Base-by-base conservation (phyloP, 768 basidiomycete genomes). In the Sarcodon aspratus region DNA sequence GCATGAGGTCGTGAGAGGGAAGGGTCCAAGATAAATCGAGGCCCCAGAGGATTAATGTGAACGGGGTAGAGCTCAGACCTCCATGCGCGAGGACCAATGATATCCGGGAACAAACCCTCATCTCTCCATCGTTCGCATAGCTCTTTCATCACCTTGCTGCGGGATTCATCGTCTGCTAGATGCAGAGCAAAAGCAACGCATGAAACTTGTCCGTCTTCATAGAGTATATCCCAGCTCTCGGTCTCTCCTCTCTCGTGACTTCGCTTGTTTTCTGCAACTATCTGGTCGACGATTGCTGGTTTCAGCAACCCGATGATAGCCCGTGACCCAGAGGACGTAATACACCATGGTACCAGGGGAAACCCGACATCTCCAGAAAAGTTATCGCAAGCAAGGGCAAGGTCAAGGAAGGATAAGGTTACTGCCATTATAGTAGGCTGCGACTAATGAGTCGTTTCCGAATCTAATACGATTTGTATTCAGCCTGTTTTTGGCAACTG, bases 61-160 rank as follows among this genome's bases (percentile, higher is more conserved):
- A 86, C 67, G 18, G 85, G 73, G 59, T 96, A 98, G 60, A 78
- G 64, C 70, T 99, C 96, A 50, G 74, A 69, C 42, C 94, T 70
- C 94, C 95, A 97, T 49, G 92, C 85, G 54, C 63, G 70, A 12
- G 77, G 79, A 4, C 85, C 83, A 61, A 88, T 84, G 32, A 80
- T 70, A 47, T 80, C 74, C 13, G 73, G 57, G 55, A 82, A 87
- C 31, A 78, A 57, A 7, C 73, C 78, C 5, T 62, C 67, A 57
- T 85, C 81, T 38, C 85, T 75, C 89, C 89, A 92, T 40, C 77
- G 73, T 60, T 80, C 78, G 61, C 83, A 86, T 13, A 90, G 63
- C 53, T 74, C 78, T 52, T 70, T 73, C 71, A 91, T 75, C 8
- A 70, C 75, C 1, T 61, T 67, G 7, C 79, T 82, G 38, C 88